A percentile compares a stretch with the other conserved stretches of the same genome.
These are phyloP conservation scores for Jaltomata sinuosa DNA, from an alignment of 257 asterid genomes.

Conservation along the genomic window DNA sequence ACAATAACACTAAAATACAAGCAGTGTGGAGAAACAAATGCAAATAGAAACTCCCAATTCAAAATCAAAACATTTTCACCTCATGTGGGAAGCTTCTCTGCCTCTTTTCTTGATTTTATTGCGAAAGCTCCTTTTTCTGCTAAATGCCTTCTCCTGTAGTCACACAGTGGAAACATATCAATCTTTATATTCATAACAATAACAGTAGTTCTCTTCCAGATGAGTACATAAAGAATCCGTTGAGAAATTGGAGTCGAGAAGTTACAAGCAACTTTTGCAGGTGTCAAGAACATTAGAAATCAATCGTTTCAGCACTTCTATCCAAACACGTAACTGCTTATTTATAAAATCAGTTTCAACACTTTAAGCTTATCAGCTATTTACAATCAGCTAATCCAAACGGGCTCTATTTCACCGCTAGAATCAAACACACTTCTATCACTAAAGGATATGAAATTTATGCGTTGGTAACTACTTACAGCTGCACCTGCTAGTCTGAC, in stretches of 20 bases:
- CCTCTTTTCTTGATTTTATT: slow-evolving; percentile 85
- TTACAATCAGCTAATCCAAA: not conserved
- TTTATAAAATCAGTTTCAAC: not conserved
- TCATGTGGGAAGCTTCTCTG: slow-evolving; percentile 6
- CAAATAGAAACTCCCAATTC: not conserved
- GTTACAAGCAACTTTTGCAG: not conserved
- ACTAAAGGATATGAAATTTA: not conserved
- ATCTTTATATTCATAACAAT: not conserved
- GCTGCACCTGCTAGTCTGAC: too few relatives aligned
- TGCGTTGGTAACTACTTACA: not conserved
- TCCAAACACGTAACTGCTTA: not conserved
- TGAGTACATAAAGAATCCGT: not conserved
- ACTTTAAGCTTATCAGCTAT: not conserved
- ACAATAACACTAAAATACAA: not conserved
- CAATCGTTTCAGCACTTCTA: not conserved
- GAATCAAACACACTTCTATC: not conserved
- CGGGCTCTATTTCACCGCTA: not conserved
- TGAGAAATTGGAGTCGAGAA: not conserved
- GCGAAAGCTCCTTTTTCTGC: slow-evolving; percentile 91
- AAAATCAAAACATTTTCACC: not conserved
- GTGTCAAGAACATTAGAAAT: not conserved
- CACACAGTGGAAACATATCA: slow-evolving; percentile 2
- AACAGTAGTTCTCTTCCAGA: not conserved
- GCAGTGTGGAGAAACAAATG: not conserved
- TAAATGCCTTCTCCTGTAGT: slow-evolving; percentile 85